Conservation (phyloP, 805 yeast species). For the Dipodascus albidus region DNA sequence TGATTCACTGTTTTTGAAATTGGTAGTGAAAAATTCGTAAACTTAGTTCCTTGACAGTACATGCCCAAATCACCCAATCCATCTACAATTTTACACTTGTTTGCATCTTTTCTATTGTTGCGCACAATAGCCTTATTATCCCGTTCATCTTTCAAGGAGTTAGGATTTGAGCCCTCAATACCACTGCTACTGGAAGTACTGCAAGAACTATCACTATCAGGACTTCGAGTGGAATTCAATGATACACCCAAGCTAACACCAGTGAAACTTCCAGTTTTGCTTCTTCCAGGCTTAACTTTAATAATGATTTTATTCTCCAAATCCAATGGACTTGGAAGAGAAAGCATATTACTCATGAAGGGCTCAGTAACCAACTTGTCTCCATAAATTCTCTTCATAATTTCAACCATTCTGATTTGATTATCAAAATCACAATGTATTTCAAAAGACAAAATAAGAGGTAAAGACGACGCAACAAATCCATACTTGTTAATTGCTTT, state of each 20-base stretch:
- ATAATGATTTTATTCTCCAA: slow-evolving; percentile 61
- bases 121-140: slow-evolving; percentile 4
- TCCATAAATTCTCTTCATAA: slow-evolving; percentile 47
- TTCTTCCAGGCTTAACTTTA: slow-evolving; percentile 58
- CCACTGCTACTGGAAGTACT: slow-evolving; percentile 3
- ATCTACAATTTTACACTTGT: slow-evolving; percentile 20
- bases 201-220: background rate
- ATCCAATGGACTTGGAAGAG: slow-evolving; percentile 62
- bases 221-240: background rate
- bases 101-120: slow-evolving; percentile 8
- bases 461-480: slow-evolving; percentile 77
- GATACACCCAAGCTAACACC: background rate
- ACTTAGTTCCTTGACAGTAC: slow-evolving; percentile 65
- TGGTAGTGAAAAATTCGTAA: slow-evolving; percentile 72
- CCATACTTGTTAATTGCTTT: slow-evolving; percentile 73
- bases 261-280: background rate
- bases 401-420: slow-evolving; percentile 47
- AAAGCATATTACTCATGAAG: slow-evolving; percentile 19
- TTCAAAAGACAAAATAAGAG: slow-evolving; percentile 78
- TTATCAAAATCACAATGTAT: slow-evolving; percentile 60
- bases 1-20: slow-evolving; percentile 74
- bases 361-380: slow-evolving; percentile 40
- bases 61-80: slow-evolving; percentile 51
- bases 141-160: slow-evolving; percentile 15
- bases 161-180: slow-evolving; percentile 21